phyloP scores from a whole-genome alignment of 495 filamentous ascomycete genomes.

The Neurospora tetrasperma region DNA sequence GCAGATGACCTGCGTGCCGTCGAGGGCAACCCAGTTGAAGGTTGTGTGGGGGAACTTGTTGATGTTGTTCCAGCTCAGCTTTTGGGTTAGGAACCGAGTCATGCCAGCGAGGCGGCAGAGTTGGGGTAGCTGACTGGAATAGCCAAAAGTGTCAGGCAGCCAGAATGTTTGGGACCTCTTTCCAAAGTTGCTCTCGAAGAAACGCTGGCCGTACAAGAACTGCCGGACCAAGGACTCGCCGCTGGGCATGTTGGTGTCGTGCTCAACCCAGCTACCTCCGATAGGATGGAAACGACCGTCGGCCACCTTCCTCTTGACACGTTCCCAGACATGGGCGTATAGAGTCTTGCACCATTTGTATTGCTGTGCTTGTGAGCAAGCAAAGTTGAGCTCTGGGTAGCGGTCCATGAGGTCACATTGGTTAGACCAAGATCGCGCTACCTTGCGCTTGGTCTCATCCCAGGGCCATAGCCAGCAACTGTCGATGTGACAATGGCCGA shows the following conservation, averaged over 20 bases:
- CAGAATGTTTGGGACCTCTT: slow-evolving; percentile 85
- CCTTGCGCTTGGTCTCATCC: slow-evolving; percentile 97
- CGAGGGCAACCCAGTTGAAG: slow-evolving; percentile 93
- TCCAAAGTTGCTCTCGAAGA: slow-evolving; percentile 90
- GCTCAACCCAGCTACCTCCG: slow-evolving; percentile 97
- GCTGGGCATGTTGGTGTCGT: slow-evolving; percentile 94
- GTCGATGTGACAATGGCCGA: slow-evolving; percentile 96
- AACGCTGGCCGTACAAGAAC: slow-evolving; percentile 88
- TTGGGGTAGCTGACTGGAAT: slow-evolving; percentile 89
- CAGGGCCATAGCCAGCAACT: slow-evolving; percentile 98
- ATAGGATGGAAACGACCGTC: slow-evolving; percentile 88
- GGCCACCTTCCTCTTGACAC: slow-evolving; percentile 83
- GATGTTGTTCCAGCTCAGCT: slow-evolving; percentile 90
- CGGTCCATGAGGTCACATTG: slow-evolving; percentile 90
- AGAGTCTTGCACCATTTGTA: slow-evolving; percentile 92
- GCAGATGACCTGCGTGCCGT: slow-evolving; percentile 91
- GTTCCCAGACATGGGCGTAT: slow-evolving; percentile 79
- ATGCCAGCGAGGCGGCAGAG: slow-evolving; percentile 86
- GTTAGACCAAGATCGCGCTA: slow-evolving; percentile 91
- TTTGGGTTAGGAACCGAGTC: slow-evolving; percentile 94
- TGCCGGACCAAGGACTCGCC: slow-evolving; percentile 93
- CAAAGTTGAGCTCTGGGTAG: slow-evolving; percentile 89
- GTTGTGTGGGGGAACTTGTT: slow-evolving; percentile 98
- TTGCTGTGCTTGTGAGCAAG: slow-evolving; percentile 87
- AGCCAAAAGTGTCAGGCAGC: slow-evolving; percentile 96